Evolutionary conservation across 169 alveolate species (phyloP), one percentile per base, ranked within the genome.

Genomic region (Eimeria falciformis): DNA sequence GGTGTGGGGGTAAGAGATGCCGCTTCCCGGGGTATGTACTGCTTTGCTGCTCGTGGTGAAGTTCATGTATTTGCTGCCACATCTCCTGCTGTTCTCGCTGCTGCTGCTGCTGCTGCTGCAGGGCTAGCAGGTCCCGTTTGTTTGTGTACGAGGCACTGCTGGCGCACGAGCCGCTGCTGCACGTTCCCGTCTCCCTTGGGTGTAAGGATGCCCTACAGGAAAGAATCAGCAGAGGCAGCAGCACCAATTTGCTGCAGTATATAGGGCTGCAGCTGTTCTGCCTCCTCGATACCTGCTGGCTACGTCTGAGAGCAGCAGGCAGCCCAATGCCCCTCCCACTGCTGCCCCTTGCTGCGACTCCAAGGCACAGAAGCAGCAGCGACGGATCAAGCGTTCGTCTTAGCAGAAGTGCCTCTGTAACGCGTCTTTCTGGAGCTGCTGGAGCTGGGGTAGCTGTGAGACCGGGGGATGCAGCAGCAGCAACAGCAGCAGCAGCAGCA

Each of bases 121-220:
- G 92, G 33, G 25, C 56, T 12, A 33, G 12, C 25, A 27, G 50
- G 18, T 14, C 77, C 40, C 83, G 92, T 43, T 55, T 85, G 21
- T 55, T 46, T 23, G 68, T 85, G 58, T 85, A 85, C 21, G 92
- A 85, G 73, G 92, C 92, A 21, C 84, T 85, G 46, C 84, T 85
- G 25, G 50, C 85, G 58, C 92, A 85, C 56, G 92, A 40, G 37
- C 92, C 92, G 69, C 58, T 85, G 73, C 85, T 45, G 66, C 85
- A 75, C 66, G 23, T 75, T 21, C 85, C 65, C 46, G 62, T 46
- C 65, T 17, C 85, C 45, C 6, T 43, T 37, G 47, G 23, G 56
- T n/a, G 3, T 9, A 4, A 66, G 23, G 3, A 27, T 0, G 58
- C 7, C 58, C 56, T 14, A 12, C 33, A 66, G 58, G 58, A 71